Evolutionary conservation across 192 early-diverging fungal genomes (phyloP).

Genomic region (Coemansia sp.): DNA sequence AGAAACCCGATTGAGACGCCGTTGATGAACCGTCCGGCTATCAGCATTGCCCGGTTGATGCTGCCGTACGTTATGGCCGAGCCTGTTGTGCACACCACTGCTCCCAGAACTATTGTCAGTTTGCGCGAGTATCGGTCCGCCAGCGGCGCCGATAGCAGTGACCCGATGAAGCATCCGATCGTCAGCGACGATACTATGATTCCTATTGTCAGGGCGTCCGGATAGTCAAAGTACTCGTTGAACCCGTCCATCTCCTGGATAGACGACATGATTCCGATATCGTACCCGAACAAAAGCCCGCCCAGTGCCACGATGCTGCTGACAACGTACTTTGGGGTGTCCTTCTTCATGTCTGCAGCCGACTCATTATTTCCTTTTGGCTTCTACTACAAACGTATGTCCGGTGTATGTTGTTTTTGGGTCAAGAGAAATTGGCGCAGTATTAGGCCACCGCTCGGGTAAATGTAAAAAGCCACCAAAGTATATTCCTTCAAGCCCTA

Average conservation of each 20-base stretch:
- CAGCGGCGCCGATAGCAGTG: conserved; percentile 61
- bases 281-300: conserved; percentile 29
- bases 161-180: conserved; percentile 71
- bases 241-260: conserved; percentile 63
- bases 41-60: conserved; percentile 33
- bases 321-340: conserved; percentile 24
- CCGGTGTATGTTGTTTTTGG: background rate
- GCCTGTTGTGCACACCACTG: conserved; percentile 46
- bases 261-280: conserved; percentile 29
- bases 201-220: conserved; percentile 52
- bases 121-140: conserved; percentile 67
- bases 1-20: conserved; percentile 54
- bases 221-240: conserved; percentile 59
- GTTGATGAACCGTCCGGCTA: conserved; percentile 41
- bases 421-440: too few relatives aligned
- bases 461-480: too few relatives aligned
- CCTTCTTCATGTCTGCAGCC: conserved; percentile 11
- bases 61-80: conserved; percentile 49
- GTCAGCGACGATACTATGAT: conserved; percentile 64
- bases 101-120: conserved; percentile 44
- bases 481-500: too few relatives aligned
- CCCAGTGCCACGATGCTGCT: conserved; percentile 22
- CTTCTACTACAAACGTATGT: background rate
- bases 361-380: conserved; percentile 9
- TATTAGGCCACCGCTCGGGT: too few relatives aligned